Evolutionary conservation across 2,329 filamentous ascomycete species (phyloP), one percentile per base, ranked within the genome.

Genomic region (Mariannaea sp.): DNA sequence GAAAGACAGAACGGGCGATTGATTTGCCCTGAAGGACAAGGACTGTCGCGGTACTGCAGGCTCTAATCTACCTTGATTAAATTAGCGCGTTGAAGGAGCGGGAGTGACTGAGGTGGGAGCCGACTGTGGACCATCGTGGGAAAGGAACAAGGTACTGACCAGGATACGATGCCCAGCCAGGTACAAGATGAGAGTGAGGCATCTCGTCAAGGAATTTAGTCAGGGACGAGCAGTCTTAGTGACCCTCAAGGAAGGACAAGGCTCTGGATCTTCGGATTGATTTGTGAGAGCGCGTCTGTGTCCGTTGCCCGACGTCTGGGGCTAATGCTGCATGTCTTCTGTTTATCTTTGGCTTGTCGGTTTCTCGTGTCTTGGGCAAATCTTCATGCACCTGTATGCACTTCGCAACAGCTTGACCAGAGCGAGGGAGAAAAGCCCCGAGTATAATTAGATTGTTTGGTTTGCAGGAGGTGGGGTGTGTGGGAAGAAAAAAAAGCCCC

Each of bases 371-470:
- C 16, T 36, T 36, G 33, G 14, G 17, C 16, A 7, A 36, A 7
- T 36, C 14, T 7, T 36, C 33, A 36, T 36, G 33, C 33, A 36
- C 14, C 33, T 36, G 17, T 20, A 16, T 17, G n/a, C 10, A 16
- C 5, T 17, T 16, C 12, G 33, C 17, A 16, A 24, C 22, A 24
- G n/a, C n/a, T n/a, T n/a, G n/a, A n/a, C n/a, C n/a, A n/a, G 29
- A 32, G 32, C 13, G 8, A 7, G 49, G 47, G 50, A 46, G 53
- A 59, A 63, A 61, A 61, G 60, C 61, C 61, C 61, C 61, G 56
- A 62, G 46, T 45, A 51, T 41, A 57, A 63, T 65, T 53, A 61
- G 59, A 61, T 63, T 56, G 44, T 48, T 26, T 40, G 33, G 33
- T 32, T 17, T 47, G 20, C 13, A 14, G 44, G 33, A 36, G 33